Evolutionary conservation across 768 basidiomycete genomes (phyloP), one percentile per base, ranked within the genome.

Genomic region (Crassisporium funariophilum): DNA sequence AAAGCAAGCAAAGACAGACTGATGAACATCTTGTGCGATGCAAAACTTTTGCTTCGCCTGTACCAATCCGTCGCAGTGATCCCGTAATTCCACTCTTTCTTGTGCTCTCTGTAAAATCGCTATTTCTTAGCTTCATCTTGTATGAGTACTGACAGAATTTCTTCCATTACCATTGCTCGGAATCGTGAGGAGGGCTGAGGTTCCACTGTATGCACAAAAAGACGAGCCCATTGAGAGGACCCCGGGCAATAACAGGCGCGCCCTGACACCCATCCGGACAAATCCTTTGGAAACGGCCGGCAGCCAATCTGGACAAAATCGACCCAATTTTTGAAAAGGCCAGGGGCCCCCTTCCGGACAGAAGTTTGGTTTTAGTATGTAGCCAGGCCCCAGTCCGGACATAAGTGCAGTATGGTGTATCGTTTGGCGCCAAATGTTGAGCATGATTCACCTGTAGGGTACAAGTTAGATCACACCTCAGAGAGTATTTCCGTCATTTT

Each of bases 1-100:
- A 20, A 70, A 31, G n/a, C 29, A n/a, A 3, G 5, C 5, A 2
- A 31, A 31, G n/a, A n/a, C 11, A n/a, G 29, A 31, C n/a, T 31
- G n/a, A 31, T n/a, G n/a, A n/a, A n/a, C n/a, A n/a, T n/a, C n/a
- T n/a, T n/a, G n/a, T n/a, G n/a, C n/a, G n/a, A n/a, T n/a, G n/a
- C n/a, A n/a, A n/a, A n/a, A n/a, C n/a, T n/a, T n/a, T n/a, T n/a
- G n/a, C n/a, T n/a, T n/a, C n/a, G n/a, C n/a, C n/a, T n/a, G n/a
- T n/a, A n/a, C n/a, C n/a, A n/a, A n/a, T n/a, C n/a, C n/a, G n/a
- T n/a, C n/a, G n/a, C n/a, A n/a, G n/a, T n/a, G n/a, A n/a, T n/a
- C n/a, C n/a, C n/a, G n/a, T n/a, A n/a, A n/a, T n/a, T n/a, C n/a
- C n/a, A n/a, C n/a, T n/a, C n/a, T n/a, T n/a, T n/a, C n/a, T n/a